Conservation (phyloP, 768 basidiomycete species). For the Kwoniella bestiolae region DNA sequence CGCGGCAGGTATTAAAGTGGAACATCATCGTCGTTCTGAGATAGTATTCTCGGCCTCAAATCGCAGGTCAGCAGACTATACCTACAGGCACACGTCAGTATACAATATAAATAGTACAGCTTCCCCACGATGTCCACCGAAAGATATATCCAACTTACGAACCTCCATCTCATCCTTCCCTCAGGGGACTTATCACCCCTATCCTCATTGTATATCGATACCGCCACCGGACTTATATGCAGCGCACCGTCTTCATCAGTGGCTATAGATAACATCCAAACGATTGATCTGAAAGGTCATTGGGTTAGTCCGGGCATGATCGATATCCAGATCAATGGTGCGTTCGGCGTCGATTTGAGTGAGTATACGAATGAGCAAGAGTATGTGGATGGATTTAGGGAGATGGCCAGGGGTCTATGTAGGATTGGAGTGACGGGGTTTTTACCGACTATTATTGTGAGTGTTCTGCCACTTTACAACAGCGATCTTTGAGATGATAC, state of each 20-base stretch:
- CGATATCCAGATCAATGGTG: conserved; percentile 89
- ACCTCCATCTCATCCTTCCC: conserved; percentile 4
- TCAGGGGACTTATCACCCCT: background rate
- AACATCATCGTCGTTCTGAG: background rate
- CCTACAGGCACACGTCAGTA: background rate
- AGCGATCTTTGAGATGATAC: too few relatives aligned
- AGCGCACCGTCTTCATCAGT: conserved; percentile 19
- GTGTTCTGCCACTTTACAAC: too few relatives aligned
- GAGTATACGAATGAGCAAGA: conserved; percentile 35
- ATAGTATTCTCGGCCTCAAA: background rate
- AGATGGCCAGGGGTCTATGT: conserved; percentile 74
- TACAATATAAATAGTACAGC: background rate
- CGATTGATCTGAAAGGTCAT: conserved; percentile 73
- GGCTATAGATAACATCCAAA: conserved; percentile 7
- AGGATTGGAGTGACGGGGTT: conserved; percentile 89
- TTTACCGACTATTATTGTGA: conserved; percentile 55
- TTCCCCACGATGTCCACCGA: background rate
- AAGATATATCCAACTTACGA: conserved; percentile 8
- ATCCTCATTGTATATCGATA: conserved; percentile 28
- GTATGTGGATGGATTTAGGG: conserved; percentile 71
- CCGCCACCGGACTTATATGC: conserved; percentile 71
- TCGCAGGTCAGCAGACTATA: too few relatives aligned
- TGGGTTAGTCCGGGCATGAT: conserved; percentile 85
- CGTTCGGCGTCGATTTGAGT: conserved; percentile 57
- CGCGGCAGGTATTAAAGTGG: background rate